phyloP scores from a whole-genome alignment of 2,329 filamentous ascomycete genomes.

The Clonostachys solani region DNA sequence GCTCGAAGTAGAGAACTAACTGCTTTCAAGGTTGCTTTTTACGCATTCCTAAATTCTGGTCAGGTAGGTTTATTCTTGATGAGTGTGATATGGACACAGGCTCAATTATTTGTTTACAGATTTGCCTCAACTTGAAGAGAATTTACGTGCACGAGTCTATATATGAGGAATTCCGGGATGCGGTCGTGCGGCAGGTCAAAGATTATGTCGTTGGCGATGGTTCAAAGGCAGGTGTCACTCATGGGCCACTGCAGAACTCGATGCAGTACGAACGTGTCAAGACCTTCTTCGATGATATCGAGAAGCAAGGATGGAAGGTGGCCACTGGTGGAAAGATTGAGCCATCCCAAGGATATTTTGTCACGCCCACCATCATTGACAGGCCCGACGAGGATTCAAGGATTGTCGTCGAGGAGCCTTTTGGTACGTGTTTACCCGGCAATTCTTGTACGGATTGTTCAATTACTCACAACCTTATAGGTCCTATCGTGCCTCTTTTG shows the following conservation, averaged over 20 bases:
- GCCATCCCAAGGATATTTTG: constrained; percentile 44
- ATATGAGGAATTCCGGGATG: constrained; percentile 29
- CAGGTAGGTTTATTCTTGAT: not conserved
- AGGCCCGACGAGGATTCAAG: constrained; percentile 52
- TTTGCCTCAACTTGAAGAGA: constrained; percentile 41
- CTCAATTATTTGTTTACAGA: constrained; percentile 4
- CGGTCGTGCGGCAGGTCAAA: constrained; percentile 18
- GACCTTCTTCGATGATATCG: constrained; percentile 42
- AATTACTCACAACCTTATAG: constrained; percentile 8
- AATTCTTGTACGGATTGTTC: no score
- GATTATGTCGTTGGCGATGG: constrained; percentile 30
- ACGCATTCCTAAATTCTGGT: constrained; percentile 53
- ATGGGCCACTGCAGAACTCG: constrained; percentile 50
- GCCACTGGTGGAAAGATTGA: constrained; percentile 17
- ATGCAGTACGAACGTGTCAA: constrained; percentile 53
- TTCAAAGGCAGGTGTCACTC: constrained; percentile 29
- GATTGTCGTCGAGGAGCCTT: constrained; percentile 51
- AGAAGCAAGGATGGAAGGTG: constrained; percentile 34
- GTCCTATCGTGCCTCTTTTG: constrained; percentile 59
- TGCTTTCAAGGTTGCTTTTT: constrained; percentile 31
- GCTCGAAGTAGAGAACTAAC: no score
- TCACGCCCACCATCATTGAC: constrained; percentile 55
- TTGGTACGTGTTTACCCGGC: constrained; percentile 3
- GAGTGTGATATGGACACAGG: no score
- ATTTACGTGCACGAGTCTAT: constrained; percentile 58